A percentile compares a stretch with the other conserved stretches of the same genome.
These are phyloP conservation scores for Cordyceps cicadae DNA, from an alignment of 2,329 filamentous ascomycete species.

Conservation along the genomic window DNA sequence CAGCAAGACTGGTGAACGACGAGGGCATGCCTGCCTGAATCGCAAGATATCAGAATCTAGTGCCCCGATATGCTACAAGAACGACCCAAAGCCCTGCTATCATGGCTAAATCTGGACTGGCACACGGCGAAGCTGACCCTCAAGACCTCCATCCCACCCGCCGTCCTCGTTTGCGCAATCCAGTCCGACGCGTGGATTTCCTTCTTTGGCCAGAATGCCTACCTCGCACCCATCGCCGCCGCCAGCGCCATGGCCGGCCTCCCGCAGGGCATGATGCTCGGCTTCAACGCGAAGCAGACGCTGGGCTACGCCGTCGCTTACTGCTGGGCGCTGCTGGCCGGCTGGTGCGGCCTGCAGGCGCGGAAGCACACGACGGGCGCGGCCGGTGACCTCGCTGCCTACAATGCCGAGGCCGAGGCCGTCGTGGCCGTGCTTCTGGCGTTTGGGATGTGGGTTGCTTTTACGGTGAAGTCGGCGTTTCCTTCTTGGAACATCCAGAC, in stretches of 20 bases:
- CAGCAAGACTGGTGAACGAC: background rate
- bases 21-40: background rate
- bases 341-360: constrained; percentile 9
- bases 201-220: constrained; percentile 8
- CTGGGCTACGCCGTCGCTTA: constrained; percentile 1
- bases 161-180: constrained; percentile 9
- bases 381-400: background rate
- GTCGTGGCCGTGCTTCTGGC: constrained; percentile 1
- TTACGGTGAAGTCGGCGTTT: constrained; percentile 9
- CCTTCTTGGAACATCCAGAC: background rate
- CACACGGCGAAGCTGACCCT: constrained; percentile 1
- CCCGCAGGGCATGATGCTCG: constrained; percentile 8
- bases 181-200: constrained; percentile 7
- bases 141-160: constrained; percentile 5
- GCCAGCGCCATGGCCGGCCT: constrained; percentile 1
- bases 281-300: constrained; percentile 3
- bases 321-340: constrained; percentile 9
- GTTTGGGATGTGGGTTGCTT: constrained; percentile 2
- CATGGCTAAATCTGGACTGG: background rate
- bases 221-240: constrained; percentile 8
- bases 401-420: constrained; percentile 9
- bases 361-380: background rate
- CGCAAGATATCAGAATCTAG: no score
- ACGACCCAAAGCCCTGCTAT: background rate
- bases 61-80: constrained; percentile 12